Evolutionary conservation across 225 moss, liverwort and hornwort species (phyloP).

Genomic region (Physcomitrellopsis africana): DNA sequence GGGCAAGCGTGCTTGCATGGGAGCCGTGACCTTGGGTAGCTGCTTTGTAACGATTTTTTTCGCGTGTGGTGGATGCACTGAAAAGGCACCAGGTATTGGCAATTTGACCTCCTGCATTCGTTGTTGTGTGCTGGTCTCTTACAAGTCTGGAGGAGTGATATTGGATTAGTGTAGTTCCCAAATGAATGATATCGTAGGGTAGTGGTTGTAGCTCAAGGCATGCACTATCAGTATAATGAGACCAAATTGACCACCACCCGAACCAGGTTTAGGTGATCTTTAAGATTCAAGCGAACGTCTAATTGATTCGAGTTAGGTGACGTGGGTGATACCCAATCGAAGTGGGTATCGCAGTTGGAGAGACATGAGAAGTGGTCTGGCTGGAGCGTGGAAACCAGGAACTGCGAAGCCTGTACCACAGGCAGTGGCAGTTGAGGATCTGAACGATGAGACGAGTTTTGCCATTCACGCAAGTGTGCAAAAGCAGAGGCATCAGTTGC

Average conservation of each 20-base stretch:
- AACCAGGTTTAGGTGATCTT: conserved; percentile 13
- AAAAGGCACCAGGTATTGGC: background rate
- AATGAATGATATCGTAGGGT: background rate
- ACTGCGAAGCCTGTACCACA: conserved; percentile 50
- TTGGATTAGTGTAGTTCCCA: background rate
- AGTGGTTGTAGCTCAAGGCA: conserved; percentile 11
- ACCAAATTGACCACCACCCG: background rate
- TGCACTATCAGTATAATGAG: background rate
- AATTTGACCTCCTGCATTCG: conserved; percentile 6
- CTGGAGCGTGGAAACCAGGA: conserved; percentile 68
- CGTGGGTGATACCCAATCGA: conserved; percentile 21
- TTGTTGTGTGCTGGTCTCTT: background rate
- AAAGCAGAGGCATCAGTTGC: conserved; percentile 81
- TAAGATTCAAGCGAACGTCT: background rate
- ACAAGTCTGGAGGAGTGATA: background rate
- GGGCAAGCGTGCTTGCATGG: background rate
- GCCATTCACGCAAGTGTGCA: conserved; percentile 54
- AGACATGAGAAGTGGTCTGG: conserved; percentile 52
- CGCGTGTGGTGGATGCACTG: conserved; percentile 2
- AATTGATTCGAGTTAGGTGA: background rate
- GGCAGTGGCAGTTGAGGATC: conserved; percentile 40
- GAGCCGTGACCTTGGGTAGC: background rate
- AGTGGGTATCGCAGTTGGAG: conserved; percentile 2
- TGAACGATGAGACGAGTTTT: conserved; percentile 54
- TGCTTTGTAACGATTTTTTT: background rate